Percentiles rank a stretch among this genome's conserved stretches.
phyloP scores from a whole-genome alignment of 2,329 filamentous ascomycete species.

The Trichoderma koningiopsis region DNA sequence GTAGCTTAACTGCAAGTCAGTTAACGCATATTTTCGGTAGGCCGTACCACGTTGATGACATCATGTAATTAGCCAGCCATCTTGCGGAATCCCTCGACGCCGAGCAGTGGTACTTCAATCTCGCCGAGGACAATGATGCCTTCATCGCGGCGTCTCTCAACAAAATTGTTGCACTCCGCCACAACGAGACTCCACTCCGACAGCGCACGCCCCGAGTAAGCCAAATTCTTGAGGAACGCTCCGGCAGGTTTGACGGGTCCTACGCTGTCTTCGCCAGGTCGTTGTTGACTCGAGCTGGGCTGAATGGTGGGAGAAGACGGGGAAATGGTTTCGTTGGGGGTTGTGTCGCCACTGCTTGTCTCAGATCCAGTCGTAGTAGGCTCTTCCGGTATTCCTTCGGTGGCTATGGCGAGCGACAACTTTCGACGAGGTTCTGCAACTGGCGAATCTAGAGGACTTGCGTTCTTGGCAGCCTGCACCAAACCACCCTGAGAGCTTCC shows the following conservation, averaged over 20 bases:
- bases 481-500: conserved; percentile 50
- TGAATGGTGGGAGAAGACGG: conserved; percentile 2
- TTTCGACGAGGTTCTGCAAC: conserved; percentile 34
- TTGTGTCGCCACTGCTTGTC: neutral
- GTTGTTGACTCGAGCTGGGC: neutral
- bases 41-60: neutral
- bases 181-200: conserved; percentile 79
- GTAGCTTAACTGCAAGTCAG: neutral
- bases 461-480: conserved; percentile 55
- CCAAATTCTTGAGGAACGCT: conserved; percentile 49
- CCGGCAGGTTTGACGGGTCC: conserved; percentile 50
- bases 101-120: conserved; percentile 59
- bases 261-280: conserved; percentile 12
- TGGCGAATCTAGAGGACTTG: conserved; percentile 43
- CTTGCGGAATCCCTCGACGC: conserved; percentile 47
- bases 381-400: conserved; percentile 8
- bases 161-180: conserved; percentile 78
- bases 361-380: neutral
- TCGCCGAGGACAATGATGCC: conserved; percentile 66
- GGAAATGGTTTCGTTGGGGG: neutral
- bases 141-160: conserved; percentile 73
- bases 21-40: neutral
- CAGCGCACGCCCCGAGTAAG: conserved; percentile 71
- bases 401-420: conserved; percentile 21
- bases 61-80: conserved; percentile 34